Evolutionary conservation across 805 yeast species (phyloP).

Genomic region (baker's yeast (Saccharomyces cerevisiae)): DNA sequence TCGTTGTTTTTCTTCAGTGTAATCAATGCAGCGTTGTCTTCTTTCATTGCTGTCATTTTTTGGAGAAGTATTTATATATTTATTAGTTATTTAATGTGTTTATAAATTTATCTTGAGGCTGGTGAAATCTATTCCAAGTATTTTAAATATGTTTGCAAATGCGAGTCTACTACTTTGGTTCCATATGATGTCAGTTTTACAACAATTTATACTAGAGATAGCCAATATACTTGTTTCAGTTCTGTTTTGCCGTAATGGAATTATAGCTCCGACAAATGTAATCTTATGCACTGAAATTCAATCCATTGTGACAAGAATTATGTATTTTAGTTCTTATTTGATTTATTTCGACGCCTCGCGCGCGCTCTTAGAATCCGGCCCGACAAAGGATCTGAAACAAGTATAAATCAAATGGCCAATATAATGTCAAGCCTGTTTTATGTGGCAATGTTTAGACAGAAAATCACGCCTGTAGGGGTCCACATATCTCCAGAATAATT

Average conservation of each 20-base stretch:
- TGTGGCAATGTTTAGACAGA: neutral
- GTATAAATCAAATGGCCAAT: neutral
- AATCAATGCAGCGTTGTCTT: neutral
- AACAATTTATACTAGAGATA: neutral
- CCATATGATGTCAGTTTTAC: neutral
- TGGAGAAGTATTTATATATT: neutral
- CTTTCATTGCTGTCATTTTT: neutral
- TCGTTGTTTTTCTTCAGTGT: neutral
- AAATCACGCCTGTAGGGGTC: too few species aligned
- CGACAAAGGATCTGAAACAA: neutral
- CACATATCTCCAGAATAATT: too few species aligned
- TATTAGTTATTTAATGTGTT: neutral
- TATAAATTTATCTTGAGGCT: neutral
- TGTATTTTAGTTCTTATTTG: neutral
- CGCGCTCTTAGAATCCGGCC: neutral
- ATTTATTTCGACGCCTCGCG: neutral
- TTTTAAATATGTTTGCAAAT: neutral
- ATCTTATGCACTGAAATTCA: neutral
- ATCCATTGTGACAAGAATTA: neutral
- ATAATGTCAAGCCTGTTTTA: neutral
- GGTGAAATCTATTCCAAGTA: neutral
- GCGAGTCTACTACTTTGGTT: neutral
- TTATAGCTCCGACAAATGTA: neutral
- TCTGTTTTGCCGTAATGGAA: neutral
- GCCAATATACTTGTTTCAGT: neutral